Evolutionary conservation across 805 yeast genomes (phyloP).

Genomic region (Myxozyma udenii): DNA sequence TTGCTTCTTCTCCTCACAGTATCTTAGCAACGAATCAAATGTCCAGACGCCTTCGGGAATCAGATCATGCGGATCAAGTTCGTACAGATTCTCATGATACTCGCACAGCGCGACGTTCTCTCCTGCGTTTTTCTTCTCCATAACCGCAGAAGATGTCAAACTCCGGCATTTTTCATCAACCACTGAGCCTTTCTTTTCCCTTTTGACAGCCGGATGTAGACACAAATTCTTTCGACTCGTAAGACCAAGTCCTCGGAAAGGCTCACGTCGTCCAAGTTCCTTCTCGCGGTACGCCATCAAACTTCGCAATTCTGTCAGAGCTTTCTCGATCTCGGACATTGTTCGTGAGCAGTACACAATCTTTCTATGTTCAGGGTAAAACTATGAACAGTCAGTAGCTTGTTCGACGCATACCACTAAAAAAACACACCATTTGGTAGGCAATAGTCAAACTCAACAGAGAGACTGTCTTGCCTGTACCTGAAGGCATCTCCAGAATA

Average conservation of each 20-base stretch:
- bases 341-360: conserved; percentile 98
- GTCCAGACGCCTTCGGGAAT: conserved; percentile 94
- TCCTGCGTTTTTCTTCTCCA: conserved; percentile 59
- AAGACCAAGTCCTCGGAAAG: conserved; percentile 89
- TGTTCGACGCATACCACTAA: not conserved
- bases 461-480: conserved; percentile 96
- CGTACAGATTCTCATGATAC: conserved; percentile 85
- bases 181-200: conserved; percentile 83
- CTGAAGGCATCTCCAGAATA: conserved; percentile 98
- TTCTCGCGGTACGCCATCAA: conserved; percentile 82
- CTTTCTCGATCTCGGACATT: conserved; percentile 98
- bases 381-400: conserved; percentile 36
- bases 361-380: conserved; percentile 88
- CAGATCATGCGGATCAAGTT: conserved; percentile 80
- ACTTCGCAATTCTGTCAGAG: conserved; percentile 81
- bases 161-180: conserved; percentile 97
- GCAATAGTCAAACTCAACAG: conserved; percentile 88
- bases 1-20: conserved; percentile 73
- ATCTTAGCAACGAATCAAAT: conserved; percentile 74
- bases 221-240: conserved; percentile 94
- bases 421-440: conserved; percentile 62
- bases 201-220: conserved; percentile 79
- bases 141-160: conserved; percentile 86
- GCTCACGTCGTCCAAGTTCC: conserved; percentile 83
- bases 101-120: conserved; percentile 68